phyloP scores from a whole-genome alignment of 768 basidiomycete species.

The Leucocoprinus leucothites region DNA sequence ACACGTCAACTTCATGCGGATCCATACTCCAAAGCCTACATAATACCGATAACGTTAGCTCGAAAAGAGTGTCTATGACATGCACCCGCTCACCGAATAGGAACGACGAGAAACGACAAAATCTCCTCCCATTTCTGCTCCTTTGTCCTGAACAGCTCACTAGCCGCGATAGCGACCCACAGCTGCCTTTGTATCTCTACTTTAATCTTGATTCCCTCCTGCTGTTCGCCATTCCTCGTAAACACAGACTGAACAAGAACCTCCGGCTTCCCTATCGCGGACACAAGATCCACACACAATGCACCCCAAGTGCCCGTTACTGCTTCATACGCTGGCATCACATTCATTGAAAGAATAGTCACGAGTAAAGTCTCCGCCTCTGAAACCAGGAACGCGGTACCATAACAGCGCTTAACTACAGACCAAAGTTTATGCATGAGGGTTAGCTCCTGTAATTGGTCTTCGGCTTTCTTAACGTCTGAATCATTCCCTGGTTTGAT shows the following conservation, averaged over 20 bases:
- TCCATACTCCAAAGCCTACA: slow-evolving; percentile 38
- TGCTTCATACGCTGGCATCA: slow-evolving; percentile 33
- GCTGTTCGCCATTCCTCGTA: slow-evolving; percentile 21
- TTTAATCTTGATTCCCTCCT: slow-evolving; percentile 26
- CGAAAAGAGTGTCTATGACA: neutral
- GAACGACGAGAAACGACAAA: slow-evolving; percentile 41
- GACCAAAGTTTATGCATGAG: slow-evolving; percentile 48
- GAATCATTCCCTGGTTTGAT: slow-evolving; percentile 15
- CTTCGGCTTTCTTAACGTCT: neutral
- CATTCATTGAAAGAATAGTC: slow-evolving; percentile 40
- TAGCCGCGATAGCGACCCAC: slow-evolving; percentile 44
- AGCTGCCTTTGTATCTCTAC: slow-evolving; percentile 39
- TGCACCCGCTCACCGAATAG: slow-evolving; percentile 38
- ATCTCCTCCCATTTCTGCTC: slow-evolving; percentile 37
- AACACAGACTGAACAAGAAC: slow-evolving; percentile 31
- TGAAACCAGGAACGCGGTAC: slow-evolving; percentile 33
- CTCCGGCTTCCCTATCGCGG: slow-evolving; percentile 32
- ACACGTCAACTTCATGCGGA: slow-evolving; percentile 25
- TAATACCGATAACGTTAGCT: neutral
- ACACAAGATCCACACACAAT: slow-evolving; percentile 47
- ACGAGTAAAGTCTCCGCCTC: slow-evolving; percentile 45
- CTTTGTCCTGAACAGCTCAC: slow-evolving; percentile 17
- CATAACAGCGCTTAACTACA: slow-evolving; percentile 47
- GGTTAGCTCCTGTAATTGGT: slow-evolving; percentile 35
- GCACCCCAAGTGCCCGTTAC: slow-evolving; percentile 44